phyloP scores from a whole-genome alignment of 2,329 filamentous ascomycete species.

The Decorospora gaudefroyi region DNA sequence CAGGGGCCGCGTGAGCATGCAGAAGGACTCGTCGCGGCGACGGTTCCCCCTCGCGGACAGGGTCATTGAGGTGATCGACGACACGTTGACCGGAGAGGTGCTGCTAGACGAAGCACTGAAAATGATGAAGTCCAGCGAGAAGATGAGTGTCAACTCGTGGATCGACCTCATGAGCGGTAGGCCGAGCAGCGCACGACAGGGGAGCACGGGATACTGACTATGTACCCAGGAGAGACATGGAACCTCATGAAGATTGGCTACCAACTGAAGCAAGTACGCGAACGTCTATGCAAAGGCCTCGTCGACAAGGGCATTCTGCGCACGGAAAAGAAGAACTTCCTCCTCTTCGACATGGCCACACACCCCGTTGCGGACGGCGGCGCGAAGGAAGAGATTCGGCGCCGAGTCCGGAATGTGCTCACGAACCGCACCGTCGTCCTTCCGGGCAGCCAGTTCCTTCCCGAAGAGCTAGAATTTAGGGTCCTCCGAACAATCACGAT shows the following conservation, averaged over 20 bases:
- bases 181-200: conserved; percentile 10
- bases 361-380: conserved; percentile 95
- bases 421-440: conserved; percentile 94
- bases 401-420: conserved; percentile 87
- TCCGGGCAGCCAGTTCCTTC: conserved; percentile 82
- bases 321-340: conserved; percentile 98
- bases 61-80: conserved; percentile 95
- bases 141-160: conserved; percentile 99
- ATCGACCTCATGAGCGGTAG: conserved; percentile 98
- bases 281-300: conserved; percentile 93
- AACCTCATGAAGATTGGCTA: conserved; percentile 99
- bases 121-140: conserved; percentile 99
- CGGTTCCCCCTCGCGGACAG: conserved; percentile 92
- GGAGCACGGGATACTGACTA: conserved; percentile 24
- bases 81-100: conserved; percentile 94
- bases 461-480: conserved; percentile 91
- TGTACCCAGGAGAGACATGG: conserved; percentile 85
- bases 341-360: conserved; percentile 99
- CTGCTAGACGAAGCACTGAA: conserved; percentile 96
- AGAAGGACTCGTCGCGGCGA: conserved; percentile 89
- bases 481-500: conserved; percentile 90
- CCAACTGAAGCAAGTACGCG: conserved; percentile 97
- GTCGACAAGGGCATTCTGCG: conserved; percentile 98
- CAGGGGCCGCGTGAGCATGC: conserved; percentile 95
- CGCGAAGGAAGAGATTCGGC: conserved; percentile 95